Percentiles rank a stretch among this genome's conserved stretches.
Conservation (phyloP, 1,284 basidiomycete species). For the Phellinidium pouzarii region DNA sequence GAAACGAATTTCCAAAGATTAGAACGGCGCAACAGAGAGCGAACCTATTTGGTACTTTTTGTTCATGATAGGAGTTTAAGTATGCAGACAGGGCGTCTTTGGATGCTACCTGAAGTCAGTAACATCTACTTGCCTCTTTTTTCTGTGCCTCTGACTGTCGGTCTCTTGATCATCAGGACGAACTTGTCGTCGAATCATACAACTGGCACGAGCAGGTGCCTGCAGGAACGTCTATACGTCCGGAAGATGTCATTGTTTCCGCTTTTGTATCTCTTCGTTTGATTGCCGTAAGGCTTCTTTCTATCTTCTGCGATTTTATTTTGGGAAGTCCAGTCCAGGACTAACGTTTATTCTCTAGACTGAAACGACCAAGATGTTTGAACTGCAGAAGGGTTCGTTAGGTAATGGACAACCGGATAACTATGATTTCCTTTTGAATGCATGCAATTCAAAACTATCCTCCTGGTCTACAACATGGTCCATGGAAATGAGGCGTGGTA, state of each 20-base stretch:
- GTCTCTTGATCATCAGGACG: slow-evolving; percentile 35
- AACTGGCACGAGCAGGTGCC: slow-evolving; percentile 59
- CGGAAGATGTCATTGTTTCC: slow-evolving; percentile 72
- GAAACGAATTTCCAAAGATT: slow-evolving; percentile 58
- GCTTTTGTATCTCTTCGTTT: slow-evolving; percentile 69
- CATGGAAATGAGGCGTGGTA: slow-evolving; percentile 63
- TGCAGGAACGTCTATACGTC: slow-evolving; percentile 44
- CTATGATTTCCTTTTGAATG: slow-evolving; percentile 60
- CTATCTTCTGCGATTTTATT: too few relatives aligned
- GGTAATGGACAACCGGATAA: slow-evolving; percentile 46
- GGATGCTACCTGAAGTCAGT: slow-evolving; percentile 71
- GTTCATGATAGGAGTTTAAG: slow-evolving; percentile 77
- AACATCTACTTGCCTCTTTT: background rate
- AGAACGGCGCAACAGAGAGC: slow-evolving; percentile 74
- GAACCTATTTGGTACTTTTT: slow-evolving; percentile 76
- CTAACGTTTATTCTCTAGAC: slow-evolving; percentile 41
- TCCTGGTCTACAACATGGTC: slow-evolving; percentile 67
- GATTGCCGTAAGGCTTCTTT: slow-evolving; percentile 69
- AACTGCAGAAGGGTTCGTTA: slow-evolving; percentile 42
- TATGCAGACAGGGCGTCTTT: slow-evolving; percentile 74
- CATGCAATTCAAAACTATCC: slow-evolving; percentile 62
- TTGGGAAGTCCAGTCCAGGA: too few relatives aligned
- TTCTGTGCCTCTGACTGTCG: slow-evolving; percentile 1
- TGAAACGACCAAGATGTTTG: slow-evolving; percentile 70
- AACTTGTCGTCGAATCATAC: slow-evolving; percentile 56